Percentiles rank a stretch among this genome's conserved stretches.
phyloP scores from a whole-genome alignment of 441 rosid species.

The Populus hybrid region DNA sequence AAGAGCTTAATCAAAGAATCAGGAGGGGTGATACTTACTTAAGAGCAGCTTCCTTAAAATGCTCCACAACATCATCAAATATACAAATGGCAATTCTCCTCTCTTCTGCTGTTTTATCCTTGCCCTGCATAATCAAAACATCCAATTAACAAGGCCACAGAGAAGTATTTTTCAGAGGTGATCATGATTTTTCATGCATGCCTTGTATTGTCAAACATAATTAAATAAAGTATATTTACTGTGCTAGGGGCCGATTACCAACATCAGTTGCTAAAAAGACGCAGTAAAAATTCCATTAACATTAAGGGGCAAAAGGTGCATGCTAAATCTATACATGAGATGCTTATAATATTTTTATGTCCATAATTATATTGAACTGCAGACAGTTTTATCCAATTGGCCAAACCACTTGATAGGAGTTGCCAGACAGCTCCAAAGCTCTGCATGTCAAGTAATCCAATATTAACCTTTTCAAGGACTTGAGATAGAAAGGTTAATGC shows the following conservation, averaged over 20 bases:
- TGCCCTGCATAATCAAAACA: constrained; percentile 52
- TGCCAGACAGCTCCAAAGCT: too few species aligned
- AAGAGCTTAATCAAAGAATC: constrained; percentile 18
- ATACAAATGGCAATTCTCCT: constrained; percentile 99
- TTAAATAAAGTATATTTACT: background rate
- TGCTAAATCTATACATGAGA: background rate
- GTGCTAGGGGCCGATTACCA: background rate
- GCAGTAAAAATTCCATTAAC: background rate
- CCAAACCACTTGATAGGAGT: too few species aligned
- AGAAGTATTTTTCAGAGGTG: background rate
- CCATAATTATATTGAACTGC: background rate
- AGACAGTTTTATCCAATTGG: too few species aligned
- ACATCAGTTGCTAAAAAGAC: background rate
- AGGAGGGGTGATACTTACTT: constrained; percentile 45
- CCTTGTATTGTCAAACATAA: background rate
- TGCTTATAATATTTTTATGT: background rate
- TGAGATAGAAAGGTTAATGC: background rate
- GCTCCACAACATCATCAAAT: constrained; percentile 98
- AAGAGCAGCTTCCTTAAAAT: constrained; percentile 87
- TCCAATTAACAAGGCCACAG: background rate
- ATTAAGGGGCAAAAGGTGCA: background rate
- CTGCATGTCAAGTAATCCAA: too few species aligned
- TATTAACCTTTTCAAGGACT: constrained; percentile 1
- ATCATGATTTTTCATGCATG: background rate
- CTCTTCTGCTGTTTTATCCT: constrained; percentile 98